phyloP scores from a whole-genome alignment of 1,139 yeast genomes.

The Geotrichum siamense region DNA sequence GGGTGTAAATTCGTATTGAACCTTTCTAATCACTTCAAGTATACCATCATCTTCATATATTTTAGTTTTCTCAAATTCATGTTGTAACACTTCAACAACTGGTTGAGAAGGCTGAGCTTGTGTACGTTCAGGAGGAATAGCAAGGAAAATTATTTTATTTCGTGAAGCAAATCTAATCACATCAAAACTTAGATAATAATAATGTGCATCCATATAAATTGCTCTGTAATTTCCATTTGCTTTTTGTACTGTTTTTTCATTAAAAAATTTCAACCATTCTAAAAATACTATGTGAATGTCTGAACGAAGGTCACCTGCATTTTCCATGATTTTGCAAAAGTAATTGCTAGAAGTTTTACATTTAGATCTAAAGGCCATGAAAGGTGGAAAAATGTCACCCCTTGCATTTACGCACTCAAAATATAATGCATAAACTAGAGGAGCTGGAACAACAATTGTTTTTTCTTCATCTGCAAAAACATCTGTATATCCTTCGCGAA shows the following conservation, averaged over 20 bases:
- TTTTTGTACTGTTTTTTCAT: neutral
- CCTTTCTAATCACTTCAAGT: neutral
- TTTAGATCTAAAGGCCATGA: slow-evolving; percentile 1
- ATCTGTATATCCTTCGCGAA: slow-evolving; percentile 12
- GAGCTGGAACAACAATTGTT: slow-evolving; percentile 1
- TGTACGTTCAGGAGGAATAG: slow-evolving; percentile 7
- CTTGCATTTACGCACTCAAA: slow-evolving; percentile 11
- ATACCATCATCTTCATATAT: neutral
- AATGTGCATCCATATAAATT: slow-evolving; percentile 10
- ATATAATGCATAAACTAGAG: slow-evolving; percentile 4
- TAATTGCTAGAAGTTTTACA: neutral
- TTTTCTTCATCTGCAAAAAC: slow-evolving; percentile 3
- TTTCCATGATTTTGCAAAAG: neutral
- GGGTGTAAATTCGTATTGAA: neutral
- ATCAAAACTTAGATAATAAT: slow-evolving; percentile 9
- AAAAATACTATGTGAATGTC: slow-evolving; percentile 9
- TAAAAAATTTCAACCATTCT: slow-evolving; percentile 10
- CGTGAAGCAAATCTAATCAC: slow-evolving; percentile 9
- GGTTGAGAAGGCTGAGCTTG: slow-evolving; percentile 6
- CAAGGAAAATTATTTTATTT: slow-evolving; percentile 7
- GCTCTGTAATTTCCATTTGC: neutral
- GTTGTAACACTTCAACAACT: neutral
- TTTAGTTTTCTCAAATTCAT: neutral
- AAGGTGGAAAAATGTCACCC: neutral
- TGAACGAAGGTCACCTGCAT: slow-evolving; percentile 1